These are phyloP conservation scores for Escallonia rubra DNA, from an alignment of 129 eudicot genomes.

Conservation along the genomic window DNA sequence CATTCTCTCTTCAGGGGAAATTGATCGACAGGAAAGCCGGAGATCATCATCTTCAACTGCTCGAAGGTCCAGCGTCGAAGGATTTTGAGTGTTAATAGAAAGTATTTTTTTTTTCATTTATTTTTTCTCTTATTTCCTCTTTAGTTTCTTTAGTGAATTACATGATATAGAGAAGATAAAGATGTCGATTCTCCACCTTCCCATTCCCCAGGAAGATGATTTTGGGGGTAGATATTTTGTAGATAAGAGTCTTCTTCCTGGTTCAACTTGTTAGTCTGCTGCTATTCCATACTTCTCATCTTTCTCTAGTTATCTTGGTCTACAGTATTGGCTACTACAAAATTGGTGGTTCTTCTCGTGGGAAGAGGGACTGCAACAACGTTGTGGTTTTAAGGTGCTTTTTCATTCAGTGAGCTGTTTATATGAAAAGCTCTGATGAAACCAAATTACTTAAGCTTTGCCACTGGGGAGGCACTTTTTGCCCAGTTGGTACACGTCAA, in stretches of 20 bases:
- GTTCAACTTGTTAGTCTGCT: too few species aligned
- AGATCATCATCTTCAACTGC: slow-evolving; percentile 48
- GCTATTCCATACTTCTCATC: too few species aligned
- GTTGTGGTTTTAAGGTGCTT: too few species aligned
- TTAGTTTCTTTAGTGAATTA: slow-evolving; percentile 10
- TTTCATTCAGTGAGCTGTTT: too few species aligned
- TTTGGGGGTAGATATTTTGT: slow-evolving; percentile 26
- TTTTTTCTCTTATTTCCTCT: slow-evolving; percentile 12
- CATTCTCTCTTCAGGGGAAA: slow-evolving; percentile 46
- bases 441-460: too few species aligned
- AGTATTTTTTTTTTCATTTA: slow-evolving; percentile 21
- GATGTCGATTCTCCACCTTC: slow-evolving; percentile 22
- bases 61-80: slow-evolving; percentile 73
- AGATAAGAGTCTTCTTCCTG: slow-evolving; percentile 16
- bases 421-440: too few species aligned
- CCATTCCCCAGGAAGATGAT: slow-evolving; percentile 15
- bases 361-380: too few species aligned
- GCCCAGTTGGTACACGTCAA: too few species aligned
- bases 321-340: too few species aligned
- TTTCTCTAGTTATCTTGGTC: too few species aligned
- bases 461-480: too few species aligned
- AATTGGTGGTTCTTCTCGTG: too few species aligned
- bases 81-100: slow-evolving; percentile 64
- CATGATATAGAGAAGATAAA: slow-evolving; percentile 34
- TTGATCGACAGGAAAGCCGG: slow-evolving; percentile 56